These are phyloP conservation scores for Boletus insuetus DNA, from an alignment of 768 basidiomycete species.

Conservation along the genomic window DNA sequence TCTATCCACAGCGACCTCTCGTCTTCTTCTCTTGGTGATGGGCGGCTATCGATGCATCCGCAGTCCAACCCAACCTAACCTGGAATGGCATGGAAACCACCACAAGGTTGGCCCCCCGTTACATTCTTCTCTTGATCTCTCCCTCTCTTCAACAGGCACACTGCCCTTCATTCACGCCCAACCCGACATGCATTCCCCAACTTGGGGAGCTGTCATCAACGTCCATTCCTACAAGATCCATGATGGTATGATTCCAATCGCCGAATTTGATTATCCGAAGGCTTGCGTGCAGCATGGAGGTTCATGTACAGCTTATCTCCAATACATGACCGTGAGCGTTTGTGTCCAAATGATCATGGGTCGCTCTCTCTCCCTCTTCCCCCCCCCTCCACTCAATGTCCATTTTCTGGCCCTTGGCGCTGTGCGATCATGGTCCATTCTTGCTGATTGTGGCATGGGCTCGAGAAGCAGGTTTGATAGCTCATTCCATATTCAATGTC, in stretches of 20 bases:
- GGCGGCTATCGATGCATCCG: constrained; percentile 13
- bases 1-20: constrained; percentile 10
- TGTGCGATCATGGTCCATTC: neutral
- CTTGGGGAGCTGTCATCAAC: neutral
- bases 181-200: constrained; percentile 1
- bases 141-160: constrained; percentile 4
- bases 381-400: neutral
- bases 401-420: neutral
- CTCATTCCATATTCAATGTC: neutral
- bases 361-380: neutral
- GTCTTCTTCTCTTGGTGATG: constrained; percentile 8
- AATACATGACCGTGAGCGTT: constrained; percentile 14
- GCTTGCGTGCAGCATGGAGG: constrained; percentile 10
- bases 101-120: constrained; percentile 9
- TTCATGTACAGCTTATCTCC: neutral
- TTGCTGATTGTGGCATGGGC: neutral
- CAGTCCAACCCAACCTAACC: constrained; percentile 7
- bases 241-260: neutral
- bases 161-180: neutral
- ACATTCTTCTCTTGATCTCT: constrained; percentile 4
- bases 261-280: constrained; percentile 16
- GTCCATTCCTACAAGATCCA: constrained; percentile 11
- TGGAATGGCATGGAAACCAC: constrained; percentile 20
- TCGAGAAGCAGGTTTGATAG: neutral
- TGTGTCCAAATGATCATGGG: neutral